Percentiles rank a stretch among this genome's conserved stretches.
These are phyloP conservation scores for Biscogniauxia marginata DNA, from an alignment of 2,329 filamentous ascomycete genomes.

Conservation along the genomic window DNA sequence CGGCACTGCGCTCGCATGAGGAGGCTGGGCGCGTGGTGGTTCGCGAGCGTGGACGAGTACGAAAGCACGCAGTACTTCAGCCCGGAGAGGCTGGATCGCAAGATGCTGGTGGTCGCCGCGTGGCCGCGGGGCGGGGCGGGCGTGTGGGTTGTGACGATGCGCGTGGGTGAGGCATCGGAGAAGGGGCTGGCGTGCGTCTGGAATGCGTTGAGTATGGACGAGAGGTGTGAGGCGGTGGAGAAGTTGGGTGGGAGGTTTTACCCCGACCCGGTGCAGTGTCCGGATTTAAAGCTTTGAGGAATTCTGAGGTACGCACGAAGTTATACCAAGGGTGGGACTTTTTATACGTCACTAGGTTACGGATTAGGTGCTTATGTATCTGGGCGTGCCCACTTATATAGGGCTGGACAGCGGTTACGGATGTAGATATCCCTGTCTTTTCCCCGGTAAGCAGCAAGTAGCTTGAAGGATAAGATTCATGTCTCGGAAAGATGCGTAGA, in stretches of 20 bases:
- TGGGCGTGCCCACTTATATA: no score
- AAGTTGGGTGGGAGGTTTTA: constrained; percentile 8
- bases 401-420: no score
- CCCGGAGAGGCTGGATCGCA: no score
- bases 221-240: constrained; percentile 11
- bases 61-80: no score
- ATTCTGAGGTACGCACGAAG: no score
- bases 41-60: constrained; percentile 1
- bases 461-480: no score
- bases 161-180: neutral
- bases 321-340: no score
- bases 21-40: constrained; percentile 8
- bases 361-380: no score
- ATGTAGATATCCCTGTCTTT: no score
- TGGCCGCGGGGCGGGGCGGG: constrained; percentile 7
- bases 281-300: constrained; percentile 5
- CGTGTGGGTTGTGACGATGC: constrained; percentile 10
- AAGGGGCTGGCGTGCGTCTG: constrained; percentile 8
- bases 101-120: constrained; percentile 10
- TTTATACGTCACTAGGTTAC: no score
- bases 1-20: constrained; percentile 10
- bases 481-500: no score
- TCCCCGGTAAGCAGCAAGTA: no score
- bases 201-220: constrained; percentile 13
- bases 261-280: constrained; percentile 5